Evolutionary conservation across 352 stramenopile species (phyloP), one percentile per base, ranked within the genome.

Genomic region (Peronospora destructor): DNA sequence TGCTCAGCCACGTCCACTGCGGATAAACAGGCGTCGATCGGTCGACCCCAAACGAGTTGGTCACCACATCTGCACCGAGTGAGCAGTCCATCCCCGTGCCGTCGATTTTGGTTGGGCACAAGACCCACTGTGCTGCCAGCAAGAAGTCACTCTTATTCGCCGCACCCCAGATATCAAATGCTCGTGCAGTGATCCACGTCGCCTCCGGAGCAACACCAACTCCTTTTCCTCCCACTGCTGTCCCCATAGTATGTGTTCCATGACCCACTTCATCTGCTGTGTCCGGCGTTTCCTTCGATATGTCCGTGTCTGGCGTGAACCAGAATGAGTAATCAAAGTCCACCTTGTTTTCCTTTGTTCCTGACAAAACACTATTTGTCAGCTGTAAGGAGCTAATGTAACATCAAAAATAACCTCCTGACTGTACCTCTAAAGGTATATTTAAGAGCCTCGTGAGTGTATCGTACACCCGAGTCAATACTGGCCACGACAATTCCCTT

Each of bases 241-340:
- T 84, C 0, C 76, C 76, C 48, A 88, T 72, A 0, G 72, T 86
- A 47, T 88, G 77, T 1, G 74, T 86, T 9, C 77, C 77, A 58
- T 89, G 77, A 3, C 77, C 77, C 2, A 89, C 77, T 35, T 68
- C 32, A 56, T 88, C 77, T 19, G 75, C 77, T 4, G 71, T 84
- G 50, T 88, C 77, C 0, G 74, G 66, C 13, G 71, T 82, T 42
- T 84, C 65, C 45, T 82, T 71, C 7, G 68, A 64, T 39, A 73
- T 53, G 26, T 85, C 61, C 16, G 77, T 79, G 2, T 60, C 63
- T 1, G 64, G 60, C 7, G 69, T 64, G 40, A 85, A 77, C 77
- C 77, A 86, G 36, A 87, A 87, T 7, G 77, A 49, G 47, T 89
- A 87, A 69, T 87, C 77, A 25, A 79, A 84, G 6, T 57, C 59